Evolutionary conservation across 2,329 filamentous ascomycete genomes (phyloP), one percentile per base, ranked within the genome.

Genomic region (Colletotrichum navitas): DNA sequence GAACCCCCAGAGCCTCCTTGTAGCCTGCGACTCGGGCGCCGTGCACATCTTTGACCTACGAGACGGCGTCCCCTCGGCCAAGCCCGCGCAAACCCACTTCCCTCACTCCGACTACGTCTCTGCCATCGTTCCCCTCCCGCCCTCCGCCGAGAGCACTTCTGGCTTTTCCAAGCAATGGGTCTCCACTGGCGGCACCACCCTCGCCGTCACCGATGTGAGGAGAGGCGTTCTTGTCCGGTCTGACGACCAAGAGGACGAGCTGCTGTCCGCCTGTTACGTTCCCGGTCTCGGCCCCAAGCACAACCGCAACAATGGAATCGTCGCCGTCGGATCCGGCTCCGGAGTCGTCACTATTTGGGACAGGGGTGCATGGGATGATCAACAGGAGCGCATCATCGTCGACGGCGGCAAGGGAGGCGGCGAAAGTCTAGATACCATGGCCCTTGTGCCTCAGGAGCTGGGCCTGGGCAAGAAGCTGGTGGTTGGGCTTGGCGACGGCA

Each of bases 91-190:
- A 78, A 94, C 94, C 12, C 92, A 95, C 79, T 91, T 91, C 74
- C 95, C 95, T 0, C 96, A 99, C 82, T 91, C 93, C 76, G 95
- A 98, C 83, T 98, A 97, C 81, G 90, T 99, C 66, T 96, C 95
- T 41, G 95, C 93, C 61, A 87, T 99, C 55, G 93, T 93, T 0
- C 91, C 95, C 1, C 88, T 99, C 0, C 94, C 95, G 0, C 88
- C 95, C 0, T 92, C 92, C 2, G 88, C 91, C 39, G 90, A 92
- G 67, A 96, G 93, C 80, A 97, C 94, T 0, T 95, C 92, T 24
- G 95, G 95, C 6, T 95, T 93, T 80, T 91, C 93, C 77, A 97
- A 97, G 82, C 95, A 98, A 83, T 99, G 94, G 93, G 89, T 98
- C 63, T 96, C 93, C 47, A 98, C 95, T 0, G 96, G 96, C 43